Evolutionary conservation across 148 eudicot genomes (phyloP), one percentile per base, ranked within the genome.

Genomic region (Rhododendron simsii): DNA sequence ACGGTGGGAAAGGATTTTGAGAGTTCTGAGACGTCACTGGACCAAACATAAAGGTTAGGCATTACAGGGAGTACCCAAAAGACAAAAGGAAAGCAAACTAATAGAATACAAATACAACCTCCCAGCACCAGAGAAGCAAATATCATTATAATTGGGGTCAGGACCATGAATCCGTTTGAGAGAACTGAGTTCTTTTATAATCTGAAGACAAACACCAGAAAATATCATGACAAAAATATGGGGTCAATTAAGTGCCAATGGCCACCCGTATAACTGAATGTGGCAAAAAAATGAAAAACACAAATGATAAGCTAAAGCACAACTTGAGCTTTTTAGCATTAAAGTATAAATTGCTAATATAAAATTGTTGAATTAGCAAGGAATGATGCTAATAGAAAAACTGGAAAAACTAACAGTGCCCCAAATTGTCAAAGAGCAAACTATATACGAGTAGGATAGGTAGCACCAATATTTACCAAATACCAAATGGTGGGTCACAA

Each of bases 81-180:
- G 86, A 10, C 53, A 78, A 59, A 48, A 84, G 73, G 44, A 51
- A 33, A 83, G 45, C 63, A 41, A 55, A 77, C 65, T 51, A 78
- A 41, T 41, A 47, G 35, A 69, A 23, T 11, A n/a, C 47, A 48
- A 65, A 87, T 78, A 89, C 81, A 90, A 96, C 99, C 98, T 93
- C 92, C 94, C 93, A 83, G 96, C 95, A 88, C 98, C 98, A 89
- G 98, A 91, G 89, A 97, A 97, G 90, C 99, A 97, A 86, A 97
- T 90, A 88, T 97, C 99, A 78, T 91, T 89, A 88, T 93, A 95
- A 88, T 89, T 93, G 82, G 98, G 99, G 80, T 97, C 99, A 81
- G 99, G 98, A 84, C 98, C 99, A 88, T 78, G 92, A 69, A 93
- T 91, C 88, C 85, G 95, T 88, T 93, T 90, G 20, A 95, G 91